Evolutionary conservation across 495 filamentous ascomycete species (phyloP), one percentile per base, ranked within the genome.

Genomic region (Penicillium coprophilum): DNA sequence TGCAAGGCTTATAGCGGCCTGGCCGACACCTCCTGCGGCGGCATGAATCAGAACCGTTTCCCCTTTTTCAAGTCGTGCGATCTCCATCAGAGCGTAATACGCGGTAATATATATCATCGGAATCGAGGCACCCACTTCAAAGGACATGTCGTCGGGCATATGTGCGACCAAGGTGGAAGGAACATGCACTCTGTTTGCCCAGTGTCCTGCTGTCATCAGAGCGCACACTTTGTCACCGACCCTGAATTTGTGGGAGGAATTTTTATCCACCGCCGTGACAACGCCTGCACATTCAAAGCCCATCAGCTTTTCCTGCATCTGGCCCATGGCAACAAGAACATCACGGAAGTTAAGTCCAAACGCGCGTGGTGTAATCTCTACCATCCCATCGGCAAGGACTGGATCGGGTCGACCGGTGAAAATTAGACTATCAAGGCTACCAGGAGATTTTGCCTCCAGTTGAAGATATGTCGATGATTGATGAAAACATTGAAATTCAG

Each of bases 21-120:
- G 82, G 4, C 83, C 83, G 6, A 83, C 75, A 3, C 73, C 77
- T 12, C 82, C 79, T 4, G n/a, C n/a, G n/a, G n/a, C n/a, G n/a
- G n/a, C n/a, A n/a, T n/a, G n/a, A n/a, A n/a, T n/a, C n/a, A n/a
- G 80, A 5, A 86, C 73, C 2, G 67, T 76, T 52, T 88, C 81
- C 19, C 74, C 83, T 6, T 75, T 44, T 9, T 54, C 11, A 4
- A 79, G 59, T 2, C 48, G 34, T 0, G 63, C 69, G 6, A 70
- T 17, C 31, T 69, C 40, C 2, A 62, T 12, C 2, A 87, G 58
- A 2, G 74, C 70, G 64, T 85, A 78, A 55, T 82, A 80, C 0
- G 81, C 83, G 38, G 60, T 61, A 50, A 17, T n/a, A 23, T 74
- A 87, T 5, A 75, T 77, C 1, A 84, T 60, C 0, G 83, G 84